Evolutionary conservation across 768 basidiomycete species (phyloP).

Genomic region (Amanita pallidorosea): DNA sequence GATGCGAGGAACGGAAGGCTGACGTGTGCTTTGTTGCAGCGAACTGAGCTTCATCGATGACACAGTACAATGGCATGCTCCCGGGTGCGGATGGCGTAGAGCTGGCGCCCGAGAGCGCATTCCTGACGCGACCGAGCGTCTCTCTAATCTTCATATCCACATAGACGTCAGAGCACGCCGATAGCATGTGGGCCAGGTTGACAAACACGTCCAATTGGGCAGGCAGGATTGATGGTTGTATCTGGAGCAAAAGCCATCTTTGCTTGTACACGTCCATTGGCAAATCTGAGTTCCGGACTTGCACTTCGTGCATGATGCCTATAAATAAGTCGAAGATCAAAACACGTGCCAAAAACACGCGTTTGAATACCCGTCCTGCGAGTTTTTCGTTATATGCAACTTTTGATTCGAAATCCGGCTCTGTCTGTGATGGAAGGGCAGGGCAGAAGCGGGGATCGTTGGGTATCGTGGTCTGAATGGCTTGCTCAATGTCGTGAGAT

Average conservation of each 20-base stretch:
- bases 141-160: slow-evolving; percentile 22
- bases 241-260: slow-evolving; percentile 32
- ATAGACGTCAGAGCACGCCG: slow-evolving; percentile 21
- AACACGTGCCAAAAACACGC: slow-evolving; percentile 29
- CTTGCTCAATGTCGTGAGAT: slow-evolving; percentile 31
- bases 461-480: slow-evolving; percentile 26
- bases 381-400: slow-evolving; percentile 26
- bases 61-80: slow-evolving; percentile 29
- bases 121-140: slow-evolving; percentile 14
- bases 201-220: slow-evolving; percentile 32
- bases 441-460: slow-evolving; percentile 20
- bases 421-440: slow-evolving; percentile 20
- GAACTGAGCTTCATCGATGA: slow-evolving; percentile 35
- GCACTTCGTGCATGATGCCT: slow-evolving; percentile 16
- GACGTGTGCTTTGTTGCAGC: slow-evolving; percentile 26
- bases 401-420: slow-evolving; percentile 19
- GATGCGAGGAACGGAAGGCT: slow-evolving; percentile 24
- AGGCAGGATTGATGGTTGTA: slow-evolving; percentile 25
- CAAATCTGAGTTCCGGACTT: not conserved
- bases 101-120: slow-evolving; percentile 9
- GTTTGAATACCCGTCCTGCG: slow-evolving; percentile 24
- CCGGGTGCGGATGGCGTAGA: not conserved
- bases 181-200: slow-evolving; percentile 22
- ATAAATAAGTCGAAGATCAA: slow-evolving; percentile 28
- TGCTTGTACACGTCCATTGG: slow-evolving; percentile 16